phyloP scores from a whole-genome alignment of 441 rosid species.

The Erysimum cheiri region DNA sequence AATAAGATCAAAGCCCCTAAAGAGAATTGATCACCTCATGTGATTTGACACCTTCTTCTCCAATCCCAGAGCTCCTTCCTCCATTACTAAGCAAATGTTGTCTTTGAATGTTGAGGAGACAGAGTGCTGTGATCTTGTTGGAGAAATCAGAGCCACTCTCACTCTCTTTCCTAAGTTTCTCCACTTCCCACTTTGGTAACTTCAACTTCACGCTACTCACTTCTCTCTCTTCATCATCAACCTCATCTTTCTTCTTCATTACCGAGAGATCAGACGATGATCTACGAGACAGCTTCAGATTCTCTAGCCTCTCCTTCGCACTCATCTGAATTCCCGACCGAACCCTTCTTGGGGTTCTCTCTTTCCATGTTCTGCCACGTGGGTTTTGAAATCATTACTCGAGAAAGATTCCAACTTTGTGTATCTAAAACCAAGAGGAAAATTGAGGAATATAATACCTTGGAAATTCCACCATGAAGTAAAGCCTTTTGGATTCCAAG shows the following conservation, averaged over 20 bases:
- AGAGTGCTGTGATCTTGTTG: constrained; percentile 23
- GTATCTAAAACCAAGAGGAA: neutral
- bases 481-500: constrained; percentile 28
- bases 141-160: constrained; percentile 20
- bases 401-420: neutral
- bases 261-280: constrained; percentile 53
- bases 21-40: constrained; percentile 32
- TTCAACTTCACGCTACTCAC: constrained; percentile 8
- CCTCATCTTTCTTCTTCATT: constrained; percentile 1
- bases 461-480: constrained; percentile 50
- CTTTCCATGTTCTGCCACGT: constrained; percentile 47
- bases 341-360: constrained; percentile 64
- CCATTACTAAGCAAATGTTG: constrained; percentile 47
- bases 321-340: constrained; percentile 79
- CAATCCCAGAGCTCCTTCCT: constrained; percentile 43
- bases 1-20: constrained; percentile 6
- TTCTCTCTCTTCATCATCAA: constrained; percentile 2
- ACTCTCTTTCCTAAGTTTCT: constrained; percentile 12
- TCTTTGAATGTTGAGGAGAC: constrained; percentile 12
- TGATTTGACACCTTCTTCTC: constrained; percentile 53
- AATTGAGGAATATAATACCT: constrained; percentile 23
- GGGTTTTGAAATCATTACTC: constrained; percentile 29
- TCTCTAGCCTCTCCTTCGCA: constrained; percentile 83
- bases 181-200: constrained; percentile 24
- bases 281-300: constrained; percentile 27